Conservation (phyloP, 2,329 filamentous ascomycete genomes). For the Fusarium secorum region DNA sequence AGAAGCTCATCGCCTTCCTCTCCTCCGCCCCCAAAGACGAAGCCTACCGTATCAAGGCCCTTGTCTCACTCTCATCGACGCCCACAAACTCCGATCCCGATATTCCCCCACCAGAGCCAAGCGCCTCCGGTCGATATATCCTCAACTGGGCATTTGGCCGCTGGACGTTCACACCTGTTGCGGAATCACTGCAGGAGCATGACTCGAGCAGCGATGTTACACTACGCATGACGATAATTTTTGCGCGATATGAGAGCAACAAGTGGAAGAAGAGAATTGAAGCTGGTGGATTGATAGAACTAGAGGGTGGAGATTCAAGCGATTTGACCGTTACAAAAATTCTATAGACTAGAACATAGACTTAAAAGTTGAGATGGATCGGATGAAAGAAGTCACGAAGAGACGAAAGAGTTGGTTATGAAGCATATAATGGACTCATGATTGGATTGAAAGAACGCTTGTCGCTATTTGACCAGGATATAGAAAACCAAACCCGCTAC, state of each 20-base stretch:
- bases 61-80: slow-evolving; percentile 57
- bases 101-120: slow-evolving; percentile 45
- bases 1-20: slow-evolving; percentile 73
- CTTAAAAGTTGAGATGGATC: slow-evolving; percentile 14
- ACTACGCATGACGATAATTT: slow-evolving; percentile 77
- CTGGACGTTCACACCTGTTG: slow-evolving; percentile 82
- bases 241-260: slow-evolving; percentile 75
- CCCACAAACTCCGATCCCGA: slow-evolving; percentile 62
- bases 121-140: slow-evolving; percentile 70
- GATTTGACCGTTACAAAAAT: slow-evolving; percentile 62
- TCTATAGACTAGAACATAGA: slow-evolving; percentile 44
- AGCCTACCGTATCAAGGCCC: slow-evolving; percentile 91
- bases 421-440: slow-evolving; percentile 31
- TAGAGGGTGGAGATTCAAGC: slow-evolving; percentile 56
- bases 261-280: slow-evolving; percentile 82
- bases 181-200: slow-evolving; percentile 56
- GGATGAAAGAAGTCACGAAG: slow-evolving; percentile 25
- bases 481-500: slow-evolving; percentile 25
- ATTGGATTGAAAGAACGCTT: slow-evolving; percentile 21
- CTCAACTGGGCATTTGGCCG: slow-evolving; percentile 98
- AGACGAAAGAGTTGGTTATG: slow-evolving; percentile 27
- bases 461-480: slow-evolving; percentile 22
- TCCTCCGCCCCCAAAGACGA: slow-evolving; percentile 85
- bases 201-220: slow-evolving; percentile 62
- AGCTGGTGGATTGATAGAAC: slow-evolving; percentile 60